phyloP scores from a whole-genome alignment of 345 rosid species.

The Combretum micranthum region DNA sequence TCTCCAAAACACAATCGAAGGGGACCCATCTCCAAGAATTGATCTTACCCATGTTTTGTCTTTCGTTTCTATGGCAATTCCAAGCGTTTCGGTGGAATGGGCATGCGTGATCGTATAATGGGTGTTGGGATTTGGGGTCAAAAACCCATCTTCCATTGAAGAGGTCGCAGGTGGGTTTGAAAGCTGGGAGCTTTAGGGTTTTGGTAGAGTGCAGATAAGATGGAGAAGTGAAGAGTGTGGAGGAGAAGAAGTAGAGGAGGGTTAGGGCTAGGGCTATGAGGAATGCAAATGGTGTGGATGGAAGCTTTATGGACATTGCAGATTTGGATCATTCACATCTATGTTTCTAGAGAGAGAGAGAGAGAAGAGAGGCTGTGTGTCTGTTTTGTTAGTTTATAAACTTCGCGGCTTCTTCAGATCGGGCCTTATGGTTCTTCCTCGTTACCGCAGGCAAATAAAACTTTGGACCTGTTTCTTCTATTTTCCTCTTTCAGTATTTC shows the following conservation, averaged over 20 bases:
- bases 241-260: conserved; percentile 38
- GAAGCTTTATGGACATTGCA: conserved; percentile 47
- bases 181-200: conserved; percentile 10
- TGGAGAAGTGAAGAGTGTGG: conserved; percentile 33
- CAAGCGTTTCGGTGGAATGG: conserved; percentile 92
- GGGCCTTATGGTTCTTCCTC: no score
- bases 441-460: no score
- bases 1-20: conserved; percentile 43
- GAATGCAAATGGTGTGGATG: conserved; percentile 37
- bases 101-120: conserved; percentile 70
- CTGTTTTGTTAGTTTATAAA: neutral
- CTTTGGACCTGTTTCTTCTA: no score
- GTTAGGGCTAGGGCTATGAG: conserved; percentile 32
- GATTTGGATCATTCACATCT: conserved; percentile 8
- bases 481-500: no score
- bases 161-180: conserved; percentile 49
- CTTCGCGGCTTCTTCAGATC: no score
- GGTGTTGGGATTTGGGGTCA: conserved; percentile 21
- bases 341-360: neutral
- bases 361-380: neutral
- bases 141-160: conserved; percentile 71
- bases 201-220: conserved; percentile 13
- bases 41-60: conserved; percentile 57
- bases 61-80: conserved; percentile 70
- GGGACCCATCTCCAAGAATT: conserved; percentile 94